Evolutionary conservation across 2,329 filamentous ascomycete species (phyloP).

Genomic region (Aspergillus chevalieri): DNA sequence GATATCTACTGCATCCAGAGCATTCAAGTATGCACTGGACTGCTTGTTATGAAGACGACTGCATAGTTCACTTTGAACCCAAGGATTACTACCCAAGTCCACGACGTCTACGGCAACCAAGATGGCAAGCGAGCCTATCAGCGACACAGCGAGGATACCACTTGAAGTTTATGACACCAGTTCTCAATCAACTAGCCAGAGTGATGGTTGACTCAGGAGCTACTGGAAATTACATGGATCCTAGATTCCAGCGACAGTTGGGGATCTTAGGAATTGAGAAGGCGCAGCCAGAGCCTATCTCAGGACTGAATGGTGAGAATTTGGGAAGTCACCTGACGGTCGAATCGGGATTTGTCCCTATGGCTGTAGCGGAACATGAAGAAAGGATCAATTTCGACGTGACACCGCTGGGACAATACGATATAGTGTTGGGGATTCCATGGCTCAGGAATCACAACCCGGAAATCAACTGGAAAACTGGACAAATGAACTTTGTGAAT

Average conservation of each 20-base stretch:
- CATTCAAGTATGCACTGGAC: neutral
- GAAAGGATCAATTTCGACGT: neutral
- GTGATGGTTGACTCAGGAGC: neutral
- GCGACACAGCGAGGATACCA: neutral
- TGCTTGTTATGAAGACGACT: neutral
- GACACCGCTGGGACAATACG: neutral
- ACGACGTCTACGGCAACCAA: neutral
- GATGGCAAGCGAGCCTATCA: neutral
- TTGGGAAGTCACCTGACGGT: neutral
- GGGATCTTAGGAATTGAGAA: neutral
- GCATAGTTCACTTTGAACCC: neutral
- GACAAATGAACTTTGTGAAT: neutral
- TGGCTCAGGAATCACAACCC: slow-evolving; percentile 1
- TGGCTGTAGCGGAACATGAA: neutral
- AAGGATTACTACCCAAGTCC: neutral
- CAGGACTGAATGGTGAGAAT: neutral
- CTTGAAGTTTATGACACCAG: neutral
- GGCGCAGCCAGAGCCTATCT: neutral
- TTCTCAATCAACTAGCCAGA: neutral
- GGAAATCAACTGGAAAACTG: neutral
- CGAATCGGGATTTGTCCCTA: neutral
- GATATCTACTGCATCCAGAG: neutral
- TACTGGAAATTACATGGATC: neutral
- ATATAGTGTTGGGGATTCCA: neutral
- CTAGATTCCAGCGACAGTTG: neutral